Conservation (phyloP, 768 basidiomycete species). For the Postia placenta region DNA sequence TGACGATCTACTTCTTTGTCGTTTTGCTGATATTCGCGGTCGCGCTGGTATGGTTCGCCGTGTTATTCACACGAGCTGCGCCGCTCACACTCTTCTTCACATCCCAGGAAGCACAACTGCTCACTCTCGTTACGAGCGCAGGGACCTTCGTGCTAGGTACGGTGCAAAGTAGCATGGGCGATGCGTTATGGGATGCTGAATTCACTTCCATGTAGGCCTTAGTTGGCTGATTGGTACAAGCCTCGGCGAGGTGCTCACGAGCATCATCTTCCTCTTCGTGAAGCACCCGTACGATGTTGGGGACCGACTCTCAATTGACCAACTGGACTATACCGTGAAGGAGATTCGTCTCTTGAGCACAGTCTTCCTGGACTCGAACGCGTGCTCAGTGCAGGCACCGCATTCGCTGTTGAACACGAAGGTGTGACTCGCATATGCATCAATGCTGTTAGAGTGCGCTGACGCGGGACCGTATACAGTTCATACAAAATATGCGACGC, state of each 20-base stretch:
- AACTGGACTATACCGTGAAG: constrained; percentile 67
- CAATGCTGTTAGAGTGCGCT: not conserved
- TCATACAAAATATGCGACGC: constrained; percentile 65
- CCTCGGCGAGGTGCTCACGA: constrained; percentile 73
- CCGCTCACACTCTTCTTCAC: not conserved
- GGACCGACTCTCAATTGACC: constrained; percentile 54
- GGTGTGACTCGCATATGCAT: constrained; percentile 27
- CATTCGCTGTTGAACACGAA: constrained; percentile 53
- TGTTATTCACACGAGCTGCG: constrained; percentile 1
- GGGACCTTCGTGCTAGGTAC: constrained; percentile 52
- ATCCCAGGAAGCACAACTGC: constrained; percentile 64
- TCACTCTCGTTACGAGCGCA: constrained; percentile 70
- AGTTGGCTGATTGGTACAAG: constrained; percentile 85
- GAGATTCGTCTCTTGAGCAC: constrained; percentile 84
- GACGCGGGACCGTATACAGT: constrained; percentile 31
- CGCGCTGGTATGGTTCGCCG: constrained; percentile 47
- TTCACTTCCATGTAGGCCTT: constrained; percentile 38
- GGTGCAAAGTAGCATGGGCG: not conserved
- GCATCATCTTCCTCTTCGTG: constrained; percentile 89
- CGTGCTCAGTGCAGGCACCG: constrained; percentile 64
- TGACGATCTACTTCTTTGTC: constrained; percentile 70
- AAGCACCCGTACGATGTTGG: constrained; percentile 83
- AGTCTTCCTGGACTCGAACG: constrained; percentile 56
- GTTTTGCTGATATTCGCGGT: constrained; percentile 77
- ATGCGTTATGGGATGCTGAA: constrained; percentile 5